Percentiles rank a stretch among this genome's conserved stretches.
phyloP scores from a whole-genome alignment of 352 stramenopile genomes.

The Phytophthora megakarya region DNA sequence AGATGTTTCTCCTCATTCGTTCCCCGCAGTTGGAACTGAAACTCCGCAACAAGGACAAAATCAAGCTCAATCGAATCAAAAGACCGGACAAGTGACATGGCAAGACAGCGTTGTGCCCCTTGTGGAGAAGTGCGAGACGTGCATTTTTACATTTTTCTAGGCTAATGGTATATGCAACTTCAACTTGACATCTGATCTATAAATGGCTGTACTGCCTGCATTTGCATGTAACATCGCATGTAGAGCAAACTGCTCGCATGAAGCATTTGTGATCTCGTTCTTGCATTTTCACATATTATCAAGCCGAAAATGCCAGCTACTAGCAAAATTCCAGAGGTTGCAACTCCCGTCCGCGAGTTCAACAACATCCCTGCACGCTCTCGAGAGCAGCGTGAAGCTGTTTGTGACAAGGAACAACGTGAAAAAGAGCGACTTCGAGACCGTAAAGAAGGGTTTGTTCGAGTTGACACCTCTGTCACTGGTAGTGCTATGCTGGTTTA shows the following conservation, averaged over 20 bases:
- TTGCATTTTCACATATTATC: neutral
- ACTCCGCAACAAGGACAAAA: slow-evolving; percentile 18
- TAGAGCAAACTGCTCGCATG: neutral
- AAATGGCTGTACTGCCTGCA: slow-evolving; percentile 16
- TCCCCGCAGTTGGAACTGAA: slow-evolving; percentile 52
- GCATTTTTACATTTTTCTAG: slow-evolving; percentile 83
- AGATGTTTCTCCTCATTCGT: slow-evolving; percentile 74
- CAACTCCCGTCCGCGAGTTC: slow-evolving; percentile 41
- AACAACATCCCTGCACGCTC: slow-evolving; percentile 83
- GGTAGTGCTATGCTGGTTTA: slow-evolving; percentile 77
- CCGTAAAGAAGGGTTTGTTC: slow-evolving; percentile 71
- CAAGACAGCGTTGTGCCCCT: slow-evolving; percentile 78
- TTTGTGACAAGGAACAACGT: slow-evolving; percentile 78
- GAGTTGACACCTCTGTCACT: slow-evolving; percentile 70
- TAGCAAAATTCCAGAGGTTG: slow-evolving; percentile 4
- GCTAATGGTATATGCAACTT: slow-evolving; percentile 1
- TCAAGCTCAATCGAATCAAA: slow-evolving; percentile 23
- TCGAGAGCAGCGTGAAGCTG: slow-evolving; percentile 68
- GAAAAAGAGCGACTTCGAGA: slow-evolving; percentile 74
- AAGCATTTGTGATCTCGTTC: slow-evolving; percentile 17
- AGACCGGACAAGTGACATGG: slow-evolving; percentile 57
- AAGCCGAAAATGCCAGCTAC: slow-evolving; percentile 18
- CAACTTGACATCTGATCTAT: slow-evolving; percentile 23
- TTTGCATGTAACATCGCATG: slow-evolving; percentile 14
- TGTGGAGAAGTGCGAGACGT: slow-evolving; percentile 76